Percentiles rank a stretch among this genome's conserved stretches.
Evolutionary conservation across 1,284 basidiomycete species (phyloP).

Genomic region (Taiwanofungus camphoratus): DNA sequence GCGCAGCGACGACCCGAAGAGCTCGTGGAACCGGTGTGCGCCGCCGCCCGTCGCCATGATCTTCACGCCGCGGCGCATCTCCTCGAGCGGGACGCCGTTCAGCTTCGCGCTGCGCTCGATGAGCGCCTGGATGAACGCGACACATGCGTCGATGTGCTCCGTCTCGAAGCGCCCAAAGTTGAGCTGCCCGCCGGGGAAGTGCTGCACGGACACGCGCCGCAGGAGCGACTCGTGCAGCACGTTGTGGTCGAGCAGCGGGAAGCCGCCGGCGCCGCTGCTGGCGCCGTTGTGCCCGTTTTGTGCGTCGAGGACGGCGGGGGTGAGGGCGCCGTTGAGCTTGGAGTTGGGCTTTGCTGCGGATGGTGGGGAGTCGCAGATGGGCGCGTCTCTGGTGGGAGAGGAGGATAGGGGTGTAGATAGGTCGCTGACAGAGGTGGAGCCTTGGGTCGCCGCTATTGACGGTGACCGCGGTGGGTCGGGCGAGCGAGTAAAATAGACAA

Average conservation of each 20-base stretch:
- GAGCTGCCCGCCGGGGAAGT: slow-evolving; percentile 93
- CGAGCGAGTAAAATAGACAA: slow-evolving; percentile 96
- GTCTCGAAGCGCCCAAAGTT: slow-evolving; percentile 99
- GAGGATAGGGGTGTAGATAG: slow-evolving; percentile 45
- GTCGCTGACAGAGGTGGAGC: slow-evolving; percentile 40
- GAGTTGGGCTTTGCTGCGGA: slow-evolving; percentile 16
- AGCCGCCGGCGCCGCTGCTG: slow-evolving; percentile 12
- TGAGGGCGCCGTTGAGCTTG: slow-evolving; percentile 68
- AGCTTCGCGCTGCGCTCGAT: slow-evolving; percentile 83
- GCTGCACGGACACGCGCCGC: slow-evolving; percentile 64
- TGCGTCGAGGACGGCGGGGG: slow-evolving; percentile 68
- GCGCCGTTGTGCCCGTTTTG: slow-evolving; percentile 25
- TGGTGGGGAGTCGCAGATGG: slow-evolving; percentile 20
- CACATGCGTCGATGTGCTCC: slow-evolving; percentile 79
- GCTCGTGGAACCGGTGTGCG: slow-evolving; percentile 89
- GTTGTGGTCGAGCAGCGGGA: slow-evolving; percentile 40
- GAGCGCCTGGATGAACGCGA: slow-evolving; percentile 84
- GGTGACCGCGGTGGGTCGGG: slow-evolving; percentile 72
- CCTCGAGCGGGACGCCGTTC: slow-evolving; percentile 85
- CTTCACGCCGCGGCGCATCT: slow-evolving; percentile 92
- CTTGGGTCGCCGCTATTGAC: slow-evolving; percentile 52
- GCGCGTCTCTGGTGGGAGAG: slow-evolving; percentile 34
- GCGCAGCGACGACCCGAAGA: slow-evolving; percentile 70
- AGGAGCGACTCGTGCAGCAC: slow-evolving; percentile 60
- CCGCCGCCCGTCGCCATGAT: slow-evolving; percentile 99